Conservation (phyloP, 768 basidiomycete genomes). For the Mycena albidolilacea region DNA sequence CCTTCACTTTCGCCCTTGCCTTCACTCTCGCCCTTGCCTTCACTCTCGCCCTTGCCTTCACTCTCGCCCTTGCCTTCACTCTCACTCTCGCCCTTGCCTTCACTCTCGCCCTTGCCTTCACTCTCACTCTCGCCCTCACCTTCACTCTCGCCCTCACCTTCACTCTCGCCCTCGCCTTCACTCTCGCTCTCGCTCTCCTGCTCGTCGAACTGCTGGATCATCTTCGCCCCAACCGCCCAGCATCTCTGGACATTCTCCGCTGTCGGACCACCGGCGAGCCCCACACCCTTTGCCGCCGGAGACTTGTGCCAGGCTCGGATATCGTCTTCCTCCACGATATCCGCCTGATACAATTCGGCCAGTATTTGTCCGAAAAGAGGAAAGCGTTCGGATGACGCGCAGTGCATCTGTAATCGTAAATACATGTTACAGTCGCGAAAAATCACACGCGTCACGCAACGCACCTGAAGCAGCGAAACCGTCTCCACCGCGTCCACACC, state of each 20-base stretch:
- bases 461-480: constrained; percentile 82
- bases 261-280: constrained; percentile 54
- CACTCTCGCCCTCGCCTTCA: constrained; percentile 23
- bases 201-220: constrained; percentile 88
- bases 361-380: constrained; percentile 89
- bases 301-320: constrained; percentile 88
- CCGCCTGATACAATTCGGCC: constrained; percentile 90
- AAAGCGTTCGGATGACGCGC: constrained; percentile 72
- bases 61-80: constrained; percentile 76
- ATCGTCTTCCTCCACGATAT: constrained; percentile 92
- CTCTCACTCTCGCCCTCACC: not conserved
- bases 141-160: not conserved
- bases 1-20: constrained; percentile 42
- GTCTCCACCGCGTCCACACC: constrained; percentile 89
- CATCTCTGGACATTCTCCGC: constrained; percentile 75
- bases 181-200: constrained; percentile 67
- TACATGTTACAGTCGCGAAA: not conserved
- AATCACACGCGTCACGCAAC: constrained; percentile 5
- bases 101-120: constrained; percentile 68
- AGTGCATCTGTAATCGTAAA: constrained; percentile 66
- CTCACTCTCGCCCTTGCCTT: constrained; percentile 54
- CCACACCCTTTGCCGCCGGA: constrained; percentile 68
- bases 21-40: constrained; percentile 58
- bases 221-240: constrained; percentile 78
- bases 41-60: not conserved